Evolutionary conservation across 2,329 filamentous ascomycete species (phyloP).

Genomic region (Tolypocladium amazonense): DNA sequence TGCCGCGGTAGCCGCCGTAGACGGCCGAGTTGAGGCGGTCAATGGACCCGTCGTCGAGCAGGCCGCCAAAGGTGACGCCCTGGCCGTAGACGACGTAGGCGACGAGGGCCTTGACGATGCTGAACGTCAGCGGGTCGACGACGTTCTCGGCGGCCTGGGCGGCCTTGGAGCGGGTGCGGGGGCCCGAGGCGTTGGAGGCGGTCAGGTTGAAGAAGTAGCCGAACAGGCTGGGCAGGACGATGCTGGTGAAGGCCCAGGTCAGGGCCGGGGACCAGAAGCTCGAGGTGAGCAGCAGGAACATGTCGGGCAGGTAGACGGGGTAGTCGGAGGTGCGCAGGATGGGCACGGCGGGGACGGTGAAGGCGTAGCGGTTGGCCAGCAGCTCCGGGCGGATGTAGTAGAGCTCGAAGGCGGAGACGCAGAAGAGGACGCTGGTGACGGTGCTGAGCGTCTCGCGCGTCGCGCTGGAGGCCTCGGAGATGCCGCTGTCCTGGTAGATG

Average conservation of each 20-base stretch:
- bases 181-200: constrained; percentile 30
- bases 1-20: constrained; percentile 60
- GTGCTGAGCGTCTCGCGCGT: constrained; percentile 63
- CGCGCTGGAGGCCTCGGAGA: constrained; percentile 53
- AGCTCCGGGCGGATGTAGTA: constrained; percentile 59
- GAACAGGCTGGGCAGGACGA: constrained; percentile 57
- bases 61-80: constrained; percentile 50
- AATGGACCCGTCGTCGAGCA: constrained; percentile 49
- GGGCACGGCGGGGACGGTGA: constrained; percentile 56
- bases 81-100: constrained; percentile 72
- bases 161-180: constrained; percentile 30
- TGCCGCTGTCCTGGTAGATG: constrained; percentile 53
- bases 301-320: constrained; percentile 62
- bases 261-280: constrained; percentile 77
- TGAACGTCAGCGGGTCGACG: constrained; percentile 83
- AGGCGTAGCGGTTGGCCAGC: constrained; percentile 60
- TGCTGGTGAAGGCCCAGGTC: constrained; percentile 65
- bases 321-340: constrained; percentile 45
- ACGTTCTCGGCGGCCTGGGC: constrained; percentile 37
- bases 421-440: constrained; percentile 59
- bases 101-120: constrained; percentile 74
- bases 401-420: constrained; percentile 59
- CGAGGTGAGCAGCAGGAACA: constrained; percentile 65
- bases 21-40: constrained; percentile 53
- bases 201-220: constrained; percentile 92